Evolutionary conservation across 768 basidiomycete genomes (phyloP), one percentile per base, ranked within the genome.

Genomic region (Lentinula guzmanii): DNA sequence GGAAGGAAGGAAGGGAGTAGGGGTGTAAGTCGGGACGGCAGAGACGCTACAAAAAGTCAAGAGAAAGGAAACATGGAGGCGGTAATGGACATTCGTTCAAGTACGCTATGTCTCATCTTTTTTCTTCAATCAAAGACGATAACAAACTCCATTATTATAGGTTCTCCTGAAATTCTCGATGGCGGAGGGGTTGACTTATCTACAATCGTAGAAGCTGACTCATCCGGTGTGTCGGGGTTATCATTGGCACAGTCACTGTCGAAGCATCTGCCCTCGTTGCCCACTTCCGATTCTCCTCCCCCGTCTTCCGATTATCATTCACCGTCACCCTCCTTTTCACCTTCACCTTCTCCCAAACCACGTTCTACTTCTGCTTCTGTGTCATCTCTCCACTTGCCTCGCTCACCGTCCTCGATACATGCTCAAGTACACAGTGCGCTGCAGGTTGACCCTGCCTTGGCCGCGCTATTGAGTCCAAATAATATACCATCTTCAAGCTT

Each of bases 151-250:
- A 21, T 10, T 0, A 50, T 33, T 16, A 13, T 34, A 52, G 51
- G 34, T 35, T 52, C 51, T 52, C 51, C 35, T 13, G 33, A 37
- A n/a, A 21, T 24, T 21, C 16, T 24, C 18, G 46, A 48, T 48
- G 24, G 24, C 18, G 39, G 37, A 37, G 55, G 37, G n/a, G 37
- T 41, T 13, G 59, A 60, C 18, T 33, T 60, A 21, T 60, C 59
- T 9, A 60, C 59, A 33, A 60, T 60, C 9, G 48, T 60, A 37
- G 59, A 60, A 52, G 59, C 59, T 18, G 59, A 60, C 28, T 37
- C 59, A 18, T 60, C 59, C 16, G 59, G 48, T 5, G 41, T 52
- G 11, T 60, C 59, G n/a, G 41, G 24, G 13, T 9, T 54, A 54
- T 54, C 53, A 39, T 15, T 56, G 5, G 55, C 55, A 4, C 41